Base-by-base conservation (phyloP, 768 basidiomycete genomes). In the Suillus decipiens region DNA sequence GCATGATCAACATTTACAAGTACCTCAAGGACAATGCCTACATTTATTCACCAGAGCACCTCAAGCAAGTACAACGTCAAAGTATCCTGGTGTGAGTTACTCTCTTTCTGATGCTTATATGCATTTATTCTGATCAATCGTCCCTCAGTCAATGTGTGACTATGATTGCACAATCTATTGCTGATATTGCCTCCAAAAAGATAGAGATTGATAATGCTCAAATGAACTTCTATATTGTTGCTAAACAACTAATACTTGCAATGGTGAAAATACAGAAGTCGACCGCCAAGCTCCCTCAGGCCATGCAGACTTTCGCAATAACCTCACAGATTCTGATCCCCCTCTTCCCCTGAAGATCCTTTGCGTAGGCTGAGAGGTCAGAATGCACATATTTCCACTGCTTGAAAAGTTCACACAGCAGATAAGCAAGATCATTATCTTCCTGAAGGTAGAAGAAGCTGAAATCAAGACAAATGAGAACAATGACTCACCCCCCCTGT, bases 211-310 rank as follows among this genome's bases (percentile, higher is more conserved):
- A 76, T 4, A 76, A 79, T 47, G 86, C 89, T 17, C 85, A 88
- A 67, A 70, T 79, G 42, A 84, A 81, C 63, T 82, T 90, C 47
- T 82, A 87, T 68, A 65, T 77, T 3, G 82, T 91, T 42, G 87
- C 88, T 42, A 84, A 89, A 64, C n/a, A 84, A 76, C 60, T 87
- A n/a, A n/a, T 93, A 86, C 75, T 91, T 56, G 89, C 92, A 67
- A 80, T 93, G 55, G 82, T 86, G 67, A 88, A 84, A 66, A 78
- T 93, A 53, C 84, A 90, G 71, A 70, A 82, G 10, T 85, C 88
- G 14, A 85, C 87, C 34, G 71, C 82, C 15, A 78, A 83, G 45
- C 78, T 90, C 11, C 88, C 87, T 45, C 77, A 84, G 0, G 84
- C 86, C 22, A 77, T 90, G 65, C 84, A 19, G 86, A 91, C 45